Evolutionary conservation across 371 early-diverging fungal species (phyloP).

Genomic region (Conidiobolus coronatus): DNA sequence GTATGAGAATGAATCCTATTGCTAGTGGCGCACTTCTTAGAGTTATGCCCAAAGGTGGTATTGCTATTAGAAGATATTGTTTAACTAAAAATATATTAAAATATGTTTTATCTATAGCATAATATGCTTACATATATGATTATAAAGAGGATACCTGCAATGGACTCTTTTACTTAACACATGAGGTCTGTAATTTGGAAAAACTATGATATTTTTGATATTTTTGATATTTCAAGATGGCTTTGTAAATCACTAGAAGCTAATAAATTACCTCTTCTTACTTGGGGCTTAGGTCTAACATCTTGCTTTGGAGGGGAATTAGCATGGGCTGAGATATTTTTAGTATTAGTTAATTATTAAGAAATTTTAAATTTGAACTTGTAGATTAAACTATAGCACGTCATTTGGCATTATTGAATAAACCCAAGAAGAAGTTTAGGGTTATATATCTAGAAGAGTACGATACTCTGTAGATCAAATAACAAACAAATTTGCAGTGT

Average conservation of each 20-base stretch:
- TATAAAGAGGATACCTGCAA: no score
- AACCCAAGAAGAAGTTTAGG: no score
- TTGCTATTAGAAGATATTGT: conserved; percentile 3
- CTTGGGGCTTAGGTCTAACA: neutral
- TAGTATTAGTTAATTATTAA: neutral
- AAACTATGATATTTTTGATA: neutral
- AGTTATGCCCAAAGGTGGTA: conserved; percentile 4
- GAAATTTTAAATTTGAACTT: neutral
- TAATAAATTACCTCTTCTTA: neutral
- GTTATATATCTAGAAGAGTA: no score
- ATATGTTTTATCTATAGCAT: no score
- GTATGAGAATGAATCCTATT: conserved; percentile 9
- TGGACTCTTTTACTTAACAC: no score
- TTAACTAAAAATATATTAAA: conserved; percentile 2
- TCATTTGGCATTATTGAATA: no score
- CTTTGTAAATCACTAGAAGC: neutral
- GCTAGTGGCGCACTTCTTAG: conserved; percentile 6
- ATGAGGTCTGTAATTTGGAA: no score
- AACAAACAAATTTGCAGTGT: no score
- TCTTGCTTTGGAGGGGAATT: conserved; percentile 1
- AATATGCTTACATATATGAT: no score
- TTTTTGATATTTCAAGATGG: neutral
- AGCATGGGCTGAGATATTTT: neutral
- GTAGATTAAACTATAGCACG: no score
- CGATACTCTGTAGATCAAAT: no score